Evolutionary conservation across 1,284 basidiomycete species (phyloP), one percentile per base, ranked within the genome.

Genomic region (Ustilago tritici): DNA sequence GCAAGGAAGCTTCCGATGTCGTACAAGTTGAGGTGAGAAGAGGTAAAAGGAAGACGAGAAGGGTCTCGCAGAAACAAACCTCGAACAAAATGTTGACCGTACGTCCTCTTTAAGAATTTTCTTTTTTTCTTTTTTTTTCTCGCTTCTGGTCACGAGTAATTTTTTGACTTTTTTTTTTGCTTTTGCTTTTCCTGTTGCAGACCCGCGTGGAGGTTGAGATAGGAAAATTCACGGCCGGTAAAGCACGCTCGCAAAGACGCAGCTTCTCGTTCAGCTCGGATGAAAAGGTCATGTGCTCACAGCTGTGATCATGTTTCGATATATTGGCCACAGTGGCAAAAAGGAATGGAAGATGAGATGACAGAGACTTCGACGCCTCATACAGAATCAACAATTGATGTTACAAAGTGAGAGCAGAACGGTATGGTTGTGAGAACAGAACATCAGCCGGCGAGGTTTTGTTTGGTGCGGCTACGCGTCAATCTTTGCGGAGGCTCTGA

Each of bases 401-500:
- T 28, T 32, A 28, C 9, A 23, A 31, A 19, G n/a, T 15, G 40
- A 15, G 36, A 54, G 54, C 55, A 49, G 23, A 49, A 15, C 47
- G 49, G 19, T 12, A 35, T 47, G 41, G 11, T 28, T 36, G 36
- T 32, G n/a, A 4, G 47, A 38, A 19, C 11, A 32, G 15, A 28
- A 7, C 23, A 17, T 70, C 60, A 75, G 7, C 59, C 67, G 23
- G 50, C 56, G 12, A 76, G 58, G 14, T 76, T 65, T 40, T 76
- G 65, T 23, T 64, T 71, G 36, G 68, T 76, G 40, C 69, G 68
- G 47, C 70, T 76, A 12, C 74, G 63, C 10, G 69, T 76, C 14
- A 71, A 53, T 43, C 70, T 63, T 36, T 67, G 61, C 31, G 61
- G 58, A 4, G 65, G 65, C 53, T 64, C 65, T 11, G 61, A 50